Evolutionary conservation across 1,139 yeast genomes (phyloP), one percentile per base, ranked within the genome.

Genomic region (Suhomyces taliae): DNA sequence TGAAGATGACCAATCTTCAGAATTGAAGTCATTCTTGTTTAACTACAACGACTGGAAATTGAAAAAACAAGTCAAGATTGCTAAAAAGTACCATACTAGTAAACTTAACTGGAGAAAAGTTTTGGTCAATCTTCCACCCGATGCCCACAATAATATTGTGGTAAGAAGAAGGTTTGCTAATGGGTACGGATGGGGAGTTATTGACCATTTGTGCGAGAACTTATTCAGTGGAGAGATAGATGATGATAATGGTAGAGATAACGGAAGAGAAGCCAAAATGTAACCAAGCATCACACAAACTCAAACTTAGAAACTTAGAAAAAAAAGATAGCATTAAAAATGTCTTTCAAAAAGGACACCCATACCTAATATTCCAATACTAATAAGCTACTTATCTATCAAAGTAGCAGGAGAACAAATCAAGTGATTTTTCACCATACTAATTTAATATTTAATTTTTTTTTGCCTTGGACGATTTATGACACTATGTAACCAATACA

Each of bases 171-270:
- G 66, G n/a, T 62, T 63, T 44, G 55, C 64, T 37, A 63, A 63
- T 39, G 67, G 66, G 7, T 63, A 57, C 46, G 67, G 67, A n/a
- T 63, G 67, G 67, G 65, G 64, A 2, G 64, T 62, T n/a, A 51
- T 63, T 5, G 66, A 61, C 39, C 67, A 63, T 43, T 50, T 63
- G 48, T 54, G 57, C 29, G 54, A 50, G 36, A 54, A 53, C 35
- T 47, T 61, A 8, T 60, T 62, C 27, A 39, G 36, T 14, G 41
- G 39, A 12, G 44, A 43, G 14, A 27, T 37, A 7, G 46, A 43
- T 10, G 47, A 47, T 32, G 45, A 44, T 29, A 47, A 45, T 34
- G 51, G 49, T 19, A n/a, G 8, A 41, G 31, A 29, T 11, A 37
- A 37, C 9, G 29, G n/a, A 29, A 29, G 32, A 29, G 32, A 29